A percentile compares a stretch with the other conserved stretches of the same genome.
phyloP scores from a whole-genome alignment of 2,329 filamentous ascomycete genomes.

The Apiospora aurea region DNA sequence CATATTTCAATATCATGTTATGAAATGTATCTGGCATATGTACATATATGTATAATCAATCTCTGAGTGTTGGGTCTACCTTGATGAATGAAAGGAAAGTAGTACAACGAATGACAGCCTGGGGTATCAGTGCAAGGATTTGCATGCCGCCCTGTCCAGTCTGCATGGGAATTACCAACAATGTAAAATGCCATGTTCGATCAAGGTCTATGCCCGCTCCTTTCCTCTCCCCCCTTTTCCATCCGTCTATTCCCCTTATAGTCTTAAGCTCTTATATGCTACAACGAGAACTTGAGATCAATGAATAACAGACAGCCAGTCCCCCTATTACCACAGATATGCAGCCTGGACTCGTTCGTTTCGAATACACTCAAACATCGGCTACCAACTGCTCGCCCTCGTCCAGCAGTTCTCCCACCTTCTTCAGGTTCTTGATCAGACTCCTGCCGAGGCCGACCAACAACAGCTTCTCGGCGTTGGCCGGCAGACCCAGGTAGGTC shows the following conservation, averaged over 20 bases:
- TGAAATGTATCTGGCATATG: too few species aligned
- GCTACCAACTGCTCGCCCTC: conserved; percentile 92
- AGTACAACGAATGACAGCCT: not conserved
- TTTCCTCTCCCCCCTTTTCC: not conserved
- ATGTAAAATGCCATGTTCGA: not conserved
- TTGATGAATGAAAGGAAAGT: conserved; percentile 3
- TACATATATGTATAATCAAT: not conserved
- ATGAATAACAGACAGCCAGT: not conserved
- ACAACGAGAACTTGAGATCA: not conserved
- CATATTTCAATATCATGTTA: not conserved
- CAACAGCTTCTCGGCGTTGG: conserved; percentile 95
- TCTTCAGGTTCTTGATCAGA: conserved; percentile 83
- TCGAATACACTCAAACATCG: conserved; percentile 49
- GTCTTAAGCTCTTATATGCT: not conserved
- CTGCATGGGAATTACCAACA: not conserved
- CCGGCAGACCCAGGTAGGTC: conserved; percentile 90
- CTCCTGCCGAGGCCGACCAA: conserved; percentile 86
- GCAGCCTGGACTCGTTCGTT: not conserved
- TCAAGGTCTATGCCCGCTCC: conserved; percentile 10
- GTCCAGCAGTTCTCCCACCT: conserved; percentile 86
- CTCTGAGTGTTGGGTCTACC: not conserved
- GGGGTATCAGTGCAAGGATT: conserved; percentile 19
- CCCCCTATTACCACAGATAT: not conserved
- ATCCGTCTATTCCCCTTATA: not conserved
- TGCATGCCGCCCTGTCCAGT: not conserved